Percentiles rank a stretch among this genome's conserved stretches.
Conservation (phyloP, 768 basidiomycete genomes). For the Collybia sp. region DNA sequence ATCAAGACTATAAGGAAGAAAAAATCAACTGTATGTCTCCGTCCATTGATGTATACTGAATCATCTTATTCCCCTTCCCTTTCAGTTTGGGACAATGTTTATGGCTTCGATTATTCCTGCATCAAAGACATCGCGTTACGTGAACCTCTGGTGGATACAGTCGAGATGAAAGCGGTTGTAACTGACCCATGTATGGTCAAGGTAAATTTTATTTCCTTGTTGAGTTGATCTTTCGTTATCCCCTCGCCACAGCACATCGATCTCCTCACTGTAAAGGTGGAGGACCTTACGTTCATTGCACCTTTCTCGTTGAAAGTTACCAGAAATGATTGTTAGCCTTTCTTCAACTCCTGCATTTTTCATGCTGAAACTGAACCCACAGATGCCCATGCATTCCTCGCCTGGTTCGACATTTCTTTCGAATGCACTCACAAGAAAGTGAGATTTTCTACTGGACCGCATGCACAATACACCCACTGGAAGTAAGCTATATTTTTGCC, state of each 20-base stretch:
- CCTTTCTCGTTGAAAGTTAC: constrained; percentile 79
- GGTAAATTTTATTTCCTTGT: constrained; percentile 32
- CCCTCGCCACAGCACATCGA: constrained; percentile 66
- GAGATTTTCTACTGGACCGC: constrained; percentile 95
- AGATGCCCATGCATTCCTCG: constrained; percentile 98
- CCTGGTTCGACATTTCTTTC: constrained; percentile 98
- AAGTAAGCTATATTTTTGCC: constrained; percentile 54
- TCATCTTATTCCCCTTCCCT: constrained; percentile 4
- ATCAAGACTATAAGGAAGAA: constrained; percentile 99
- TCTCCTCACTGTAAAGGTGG: constrained; percentile 88
- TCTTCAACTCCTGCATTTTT: not conserved
- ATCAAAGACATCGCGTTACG: constrained; percentile 98
- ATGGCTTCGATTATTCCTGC: constrained; percentile 98
- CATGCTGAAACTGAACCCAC: constrained; percentile 4
- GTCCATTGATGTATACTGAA: not conserved
- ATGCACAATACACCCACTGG: constrained; percentile 95
- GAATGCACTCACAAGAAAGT: constrained; percentile 95
- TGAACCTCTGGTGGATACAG: constrained; percentile 98
- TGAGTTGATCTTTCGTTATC: constrained; percentile 1
- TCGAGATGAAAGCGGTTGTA: constrained; percentile 92
- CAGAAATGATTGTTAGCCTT: constrained; percentile 83
- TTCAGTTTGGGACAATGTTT: constrained; percentile 99
- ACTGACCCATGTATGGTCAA: constrained; percentile 90
- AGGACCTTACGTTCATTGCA: constrained; percentile 84
- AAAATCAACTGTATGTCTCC: constrained; percentile 91